Base-by-base conservation (phyloP, 1,284 basidiomycete genomes). In the Pulveroboletus sp. region DNA sequence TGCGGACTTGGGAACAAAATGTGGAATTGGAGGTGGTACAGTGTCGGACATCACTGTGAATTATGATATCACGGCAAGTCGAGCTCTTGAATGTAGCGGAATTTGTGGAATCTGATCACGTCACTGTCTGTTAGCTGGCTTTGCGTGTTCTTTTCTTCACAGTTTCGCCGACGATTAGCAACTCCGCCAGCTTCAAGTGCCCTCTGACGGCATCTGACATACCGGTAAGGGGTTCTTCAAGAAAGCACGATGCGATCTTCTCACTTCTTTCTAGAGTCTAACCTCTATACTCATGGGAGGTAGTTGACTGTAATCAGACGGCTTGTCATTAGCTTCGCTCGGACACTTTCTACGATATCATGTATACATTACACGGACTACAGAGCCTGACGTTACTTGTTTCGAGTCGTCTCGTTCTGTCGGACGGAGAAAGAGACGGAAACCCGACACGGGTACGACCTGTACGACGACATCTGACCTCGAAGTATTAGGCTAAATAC, bases 81-180 rank as follows among this genome's bases (percentile, higher is more conserved):
- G 17, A 49, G 25, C 31, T 50, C 40, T n/a, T 26, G n/a, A 46
- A 36, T 42, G 25, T 24, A 26, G n/a, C 18, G 5, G 25, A 43
- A 25, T 43, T 36, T 17, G 22, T 39, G 49, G 17, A 38, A 57
- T 35, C 57, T 69, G 45, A 63, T 45, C 35, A 18, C 17, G 29
- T 44, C 43, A 12, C 29, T 31, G 58, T 29, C n/a, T 50, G 9
- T 24, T 68, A 90, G 86, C 72, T 90, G 55, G 81, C 77, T 24
- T 69, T 91, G 43, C 79, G 79, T 57, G 80, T 94, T 26, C 67
- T 92, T 17, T 77, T 87, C 57, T 76, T 92, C 39, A 85, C 84
- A 0, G 78, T 94, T 50, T 82, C 83, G 15, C 91, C 90, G 2
- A 81, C 82, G 0, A 79, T 94, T 65, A 84, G 79, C 54, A 87